Conservation (phyloP, 768 basidiomycete genomes). For the Pholiota microspora region DNA sequence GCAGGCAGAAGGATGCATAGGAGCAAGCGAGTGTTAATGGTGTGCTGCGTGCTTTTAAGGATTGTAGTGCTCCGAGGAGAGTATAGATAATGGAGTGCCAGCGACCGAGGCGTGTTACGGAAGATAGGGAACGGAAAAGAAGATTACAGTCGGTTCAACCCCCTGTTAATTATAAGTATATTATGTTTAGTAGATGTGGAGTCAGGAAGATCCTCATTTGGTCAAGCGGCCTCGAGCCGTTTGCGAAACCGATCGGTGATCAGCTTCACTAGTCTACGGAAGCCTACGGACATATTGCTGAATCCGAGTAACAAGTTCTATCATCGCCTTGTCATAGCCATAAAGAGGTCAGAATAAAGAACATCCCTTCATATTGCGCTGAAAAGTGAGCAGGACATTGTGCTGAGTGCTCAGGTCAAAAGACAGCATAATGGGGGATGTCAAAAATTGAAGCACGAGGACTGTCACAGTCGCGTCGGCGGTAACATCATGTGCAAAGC, state of each 20-base stretch:
- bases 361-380: too few relatives aligned
- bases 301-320: background rate
- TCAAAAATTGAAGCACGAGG: too few relatives aligned
- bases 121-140: background rate
- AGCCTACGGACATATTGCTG: background rate
- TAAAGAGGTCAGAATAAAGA: too few relatives aligned
- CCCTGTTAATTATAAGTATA: background rate
- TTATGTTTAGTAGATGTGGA: background rate
- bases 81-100: background rate
- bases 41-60: background rate
- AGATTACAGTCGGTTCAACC: background rate
- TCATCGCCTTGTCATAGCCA: too few relatives aligned
- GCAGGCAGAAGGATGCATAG: background rate
- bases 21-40: background rate
- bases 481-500: background rate
- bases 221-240: background rate
- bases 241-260: background rate
- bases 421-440: too few relatives aligned
- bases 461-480: background rate
- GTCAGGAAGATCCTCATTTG: background rate
- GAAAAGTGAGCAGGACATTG: too few relatives aligned
- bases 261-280: background rate
- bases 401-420: too few relatives aligned
- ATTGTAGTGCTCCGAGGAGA: background rate
- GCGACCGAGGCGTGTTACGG: background rate